These are phyloP conservation scores for Colletotrichum neosansevieriae DNA, from an alignment of 2,329 filamentous ascomycete genomes.

Conservation along the genomic window DNA sequence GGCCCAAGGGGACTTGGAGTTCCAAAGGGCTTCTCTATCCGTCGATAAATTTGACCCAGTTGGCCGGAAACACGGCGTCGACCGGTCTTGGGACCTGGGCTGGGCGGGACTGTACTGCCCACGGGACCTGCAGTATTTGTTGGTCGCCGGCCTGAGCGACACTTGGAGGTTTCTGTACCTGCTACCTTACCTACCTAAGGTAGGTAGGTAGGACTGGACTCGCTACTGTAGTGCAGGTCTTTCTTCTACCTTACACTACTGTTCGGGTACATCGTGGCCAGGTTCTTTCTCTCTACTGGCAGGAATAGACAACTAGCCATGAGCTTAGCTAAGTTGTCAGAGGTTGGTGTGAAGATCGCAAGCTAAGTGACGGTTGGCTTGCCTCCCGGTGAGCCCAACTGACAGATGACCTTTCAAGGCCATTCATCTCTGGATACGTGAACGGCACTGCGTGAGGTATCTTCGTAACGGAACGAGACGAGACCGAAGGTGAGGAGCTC, in stretches of 20 bases:
- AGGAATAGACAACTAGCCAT: not conserved
- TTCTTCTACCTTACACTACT: no score
- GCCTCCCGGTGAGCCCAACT: not conserved
- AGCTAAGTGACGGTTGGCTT: constrained; percentile 18
- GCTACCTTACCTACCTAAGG: no score
- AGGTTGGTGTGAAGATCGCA: constrained; percentile 5
- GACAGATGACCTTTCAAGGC: constrained; percentile 9
- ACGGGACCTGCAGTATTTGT: constrained; percentile 1
- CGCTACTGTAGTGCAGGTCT: not conserved
- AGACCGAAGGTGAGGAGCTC: not conserved
- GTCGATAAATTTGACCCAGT: constrained; percentile 17
- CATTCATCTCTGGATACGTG: constrained; percentile 14
- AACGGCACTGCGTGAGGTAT: not conserved
- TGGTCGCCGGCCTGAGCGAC: constrained; percentile 6
- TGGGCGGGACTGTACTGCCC: constrained; percentile 20
- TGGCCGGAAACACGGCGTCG: constrained; percentile 31
- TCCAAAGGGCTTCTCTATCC: constrained; percentile 10
- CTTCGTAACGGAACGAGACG: not conserved
- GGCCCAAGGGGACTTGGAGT: no score
- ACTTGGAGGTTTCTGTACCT: not conserved
- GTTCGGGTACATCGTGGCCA: no score
- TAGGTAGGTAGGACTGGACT: not conserved
- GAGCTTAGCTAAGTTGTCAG: not conserved
- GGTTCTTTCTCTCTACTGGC: no score
- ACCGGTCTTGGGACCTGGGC: constrained; percentile 29